Percentiles rank a stretch among this genome's conserved stretches.
Conservation (phyloP, 768 basidiomycete species). For the Auricularia heimuer region DNA sequence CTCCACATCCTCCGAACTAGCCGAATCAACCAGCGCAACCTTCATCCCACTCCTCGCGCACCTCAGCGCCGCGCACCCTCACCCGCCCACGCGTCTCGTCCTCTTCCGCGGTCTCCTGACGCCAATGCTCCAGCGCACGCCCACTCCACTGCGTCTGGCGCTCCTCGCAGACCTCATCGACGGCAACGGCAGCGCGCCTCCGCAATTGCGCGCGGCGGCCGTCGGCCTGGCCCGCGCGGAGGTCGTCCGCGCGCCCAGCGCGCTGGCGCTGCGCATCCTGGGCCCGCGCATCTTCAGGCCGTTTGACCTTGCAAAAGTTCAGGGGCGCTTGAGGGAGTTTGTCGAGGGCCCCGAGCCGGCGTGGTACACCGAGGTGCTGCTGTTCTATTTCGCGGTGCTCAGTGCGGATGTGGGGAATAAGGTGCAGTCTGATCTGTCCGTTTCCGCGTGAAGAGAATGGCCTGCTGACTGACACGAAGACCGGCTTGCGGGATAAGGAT, state of each 20-base stretch:
- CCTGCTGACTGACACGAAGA: neutral
- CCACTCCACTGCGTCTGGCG: neutral
- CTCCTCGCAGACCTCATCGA: neutral
- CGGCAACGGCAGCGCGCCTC: neutral
- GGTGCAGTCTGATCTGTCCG: neutral
- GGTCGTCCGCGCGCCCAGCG: neutral
- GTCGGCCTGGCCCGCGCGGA: neutral
- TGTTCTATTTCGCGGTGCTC: neutral
- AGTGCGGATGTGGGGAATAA: neutral
- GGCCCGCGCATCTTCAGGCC: neutral
- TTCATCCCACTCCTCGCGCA: neutral
- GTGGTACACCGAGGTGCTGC: neutral
- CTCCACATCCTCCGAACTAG: neutral
- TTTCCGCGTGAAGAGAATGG: neutral
- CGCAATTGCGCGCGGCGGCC: neutral
- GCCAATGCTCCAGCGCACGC: neutral
- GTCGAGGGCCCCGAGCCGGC: neutral
- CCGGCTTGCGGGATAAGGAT: neutral
- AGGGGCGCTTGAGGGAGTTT: neutral
- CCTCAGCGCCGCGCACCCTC: neutral
- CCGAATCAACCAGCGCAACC: neutral
- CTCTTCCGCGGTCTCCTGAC: neutral
- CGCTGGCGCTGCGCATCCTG: neutral
- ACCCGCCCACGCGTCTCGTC: neutral
- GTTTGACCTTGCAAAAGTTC: neutral